These are phyloP conservation scores for Acacia acuminata DNA, from an alignment of 306 rosid species.

Conservation along the genomic window DNA sequence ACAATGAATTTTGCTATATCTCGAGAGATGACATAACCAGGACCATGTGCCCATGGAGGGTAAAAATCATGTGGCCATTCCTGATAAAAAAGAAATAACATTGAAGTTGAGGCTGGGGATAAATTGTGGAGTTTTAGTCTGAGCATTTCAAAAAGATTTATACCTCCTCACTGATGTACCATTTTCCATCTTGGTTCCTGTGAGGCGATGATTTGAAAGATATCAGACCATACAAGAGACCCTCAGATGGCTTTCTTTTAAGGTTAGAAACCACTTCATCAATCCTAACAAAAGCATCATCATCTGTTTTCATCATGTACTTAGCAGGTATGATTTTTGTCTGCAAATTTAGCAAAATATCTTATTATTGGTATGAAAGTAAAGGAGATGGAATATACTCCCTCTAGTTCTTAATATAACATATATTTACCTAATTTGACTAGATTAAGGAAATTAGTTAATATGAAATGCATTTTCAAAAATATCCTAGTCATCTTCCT, in stretches of 20 bases:
- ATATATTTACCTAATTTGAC: no score
- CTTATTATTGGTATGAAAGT: conserved; percentile 16
- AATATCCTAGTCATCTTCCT: no score
- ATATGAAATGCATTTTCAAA: no score
- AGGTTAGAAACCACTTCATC: conserved; percentile 83
- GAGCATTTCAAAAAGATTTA: conserved; percentile 21
- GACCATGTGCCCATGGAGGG: conserved; percentile 99
- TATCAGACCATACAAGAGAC: conserved; percentile 80
- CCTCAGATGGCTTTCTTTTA: conserved; percentile 60
- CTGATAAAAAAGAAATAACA: conserved; percentile 41
- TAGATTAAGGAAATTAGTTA: no score
- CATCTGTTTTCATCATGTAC: conserved; percentile 93
- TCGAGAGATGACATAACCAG: conserved; percentile 86
- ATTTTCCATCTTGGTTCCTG: conserved; percentile 78
- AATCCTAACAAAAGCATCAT: conserved; percentile 89
- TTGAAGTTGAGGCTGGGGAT: conserved; percentile 1
- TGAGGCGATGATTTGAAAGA: conserved; percentile 83
- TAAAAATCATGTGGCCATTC: conserved; percentile 84
- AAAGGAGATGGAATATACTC: background rate
- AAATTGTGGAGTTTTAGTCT: conserved; percentile 2
- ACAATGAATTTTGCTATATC: conserved; percentile 81
- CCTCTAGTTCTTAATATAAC: no score
- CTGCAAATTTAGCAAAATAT: conserved; percentile 52
- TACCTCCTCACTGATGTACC: conserved; percentile 84
- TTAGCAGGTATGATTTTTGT: conserved; percentile 75